Base-by-base conservation (phyloP, 2,329 filamentous ascomycete species). In the Fusarium sp. region DNA sequence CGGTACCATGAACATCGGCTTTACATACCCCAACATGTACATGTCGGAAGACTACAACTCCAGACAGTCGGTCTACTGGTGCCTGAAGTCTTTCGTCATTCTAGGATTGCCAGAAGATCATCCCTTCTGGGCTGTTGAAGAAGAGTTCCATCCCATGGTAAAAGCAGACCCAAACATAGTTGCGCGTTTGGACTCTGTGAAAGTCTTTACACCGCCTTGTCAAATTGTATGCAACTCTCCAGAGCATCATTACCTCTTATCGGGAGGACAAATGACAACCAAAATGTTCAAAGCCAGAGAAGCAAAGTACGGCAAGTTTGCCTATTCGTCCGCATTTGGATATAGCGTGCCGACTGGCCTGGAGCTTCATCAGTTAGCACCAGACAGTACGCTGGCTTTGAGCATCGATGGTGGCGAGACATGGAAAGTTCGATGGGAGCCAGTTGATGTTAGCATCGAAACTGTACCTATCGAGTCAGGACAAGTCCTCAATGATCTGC, bases 31-130 rank as follows among this genome's bases (percentile, higher is more conserved):
- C 64, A 87, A 87, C 66, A 85, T 86, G 81, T 87, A 83, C 68
- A 81, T 88, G 79, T 78, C 79, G 34, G 86, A 88, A 69, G 83
- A 86, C 63, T 88, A 88, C 74, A 88, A 87, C 68, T 87, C 85
- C 1, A 84, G 85, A 0, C 85, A 87, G 61, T 87, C 85, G 0
- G 78, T 81, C 0, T 88, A 88, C 69, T 88, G 85, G 86, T 82
- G 81, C 14, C 72, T 87, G 31, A 88, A 88, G 60, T 81, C 82
- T 0, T 80, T 87, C 4, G 74, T 86, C 2, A 80, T 78, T 0
- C 71, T 85, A 0, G 78, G 75, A 0, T 62, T 87, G 0, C 63
- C 76, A 0, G 57, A 72, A 5, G 62, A 72, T 0, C 76, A 85
- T 50, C 68, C 76, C 0, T 87, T 88, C 58, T 87, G 86, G 85